These are phyloP conservation scores for Monosporascus sp. DNA, from an alignment of 2,329 filamentous ascomycete species.

Conservation along the genomic window DNA sequence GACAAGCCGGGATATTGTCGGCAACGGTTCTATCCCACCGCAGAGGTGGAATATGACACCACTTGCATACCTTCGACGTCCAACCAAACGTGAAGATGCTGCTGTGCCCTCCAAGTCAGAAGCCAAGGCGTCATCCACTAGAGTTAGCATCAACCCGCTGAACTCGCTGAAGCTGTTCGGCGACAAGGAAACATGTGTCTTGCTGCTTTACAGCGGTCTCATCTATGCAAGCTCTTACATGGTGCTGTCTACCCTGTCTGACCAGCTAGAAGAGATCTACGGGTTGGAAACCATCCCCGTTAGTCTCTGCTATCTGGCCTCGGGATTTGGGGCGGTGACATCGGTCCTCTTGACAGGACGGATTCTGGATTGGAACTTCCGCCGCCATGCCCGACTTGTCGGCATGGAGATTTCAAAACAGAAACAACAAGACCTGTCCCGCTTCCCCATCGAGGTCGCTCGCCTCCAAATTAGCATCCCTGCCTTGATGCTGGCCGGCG, in stretches of 20 bases:
- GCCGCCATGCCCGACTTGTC: slow-evolving; percentile 54
- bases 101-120: slow-evolving; percentile 27
- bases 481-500: slow-evolving; percentile 47
- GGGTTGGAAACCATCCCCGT: slow-evolving; percentile 42
- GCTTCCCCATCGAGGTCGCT: slow-evolving; percentile 50
- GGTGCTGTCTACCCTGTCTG: slow-evolving; percentile 45
- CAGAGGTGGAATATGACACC: not conserved
- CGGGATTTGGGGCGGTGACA: slow-evolving; percentile 43
- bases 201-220: slow-evolving; percentile 46
- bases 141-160: slow-evolving; percentile 18
- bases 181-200: slow-evolving; percentile 51
- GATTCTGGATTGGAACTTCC: slow-evolving; percentile 61
- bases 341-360: slow-evolving; percentile 49
- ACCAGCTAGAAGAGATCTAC: slow-evolving; percentile 44
- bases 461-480: slow-evolving; percentile 48
- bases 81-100: slow-evolving; percentile 26
- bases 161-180: slow-evolving; percentile 47
- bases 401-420: slow-evolving; percentile 55
- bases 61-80: not conserved
- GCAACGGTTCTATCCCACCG: slow-evolving; percentile 2
- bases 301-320: slow-evolving; percentile 49
- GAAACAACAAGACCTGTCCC: slow-evolving; percentile 44
- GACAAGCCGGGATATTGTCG: slow-evolving; percentile 3
- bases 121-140: slow-evolving; percentile 38
- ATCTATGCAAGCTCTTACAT: slow-evolving; percentile 53